Evolutionary conservation across 768 basidiomycete species (phyloP).

Genomic region (Pleurotus eryngii): DNA sequence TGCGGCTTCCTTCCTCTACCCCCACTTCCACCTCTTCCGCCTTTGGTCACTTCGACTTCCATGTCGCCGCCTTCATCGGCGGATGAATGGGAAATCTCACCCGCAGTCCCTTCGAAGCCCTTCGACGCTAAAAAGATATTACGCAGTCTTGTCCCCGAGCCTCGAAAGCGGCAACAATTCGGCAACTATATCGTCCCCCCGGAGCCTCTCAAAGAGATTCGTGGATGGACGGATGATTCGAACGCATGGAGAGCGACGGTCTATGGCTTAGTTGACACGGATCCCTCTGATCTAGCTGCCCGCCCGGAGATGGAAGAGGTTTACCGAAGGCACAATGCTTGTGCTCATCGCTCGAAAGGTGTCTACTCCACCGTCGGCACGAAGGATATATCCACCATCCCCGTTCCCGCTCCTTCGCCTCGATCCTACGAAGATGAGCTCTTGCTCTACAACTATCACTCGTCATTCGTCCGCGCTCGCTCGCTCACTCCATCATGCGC

Average conservation of each 20-base stretch:
- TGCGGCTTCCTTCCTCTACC: no score
- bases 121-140: constrained; percentile 53
- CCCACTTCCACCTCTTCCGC: constrained; percentile 27
- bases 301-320: constrained; percentile 25
- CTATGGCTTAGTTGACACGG: constrained; percentile 47
- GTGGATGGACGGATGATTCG: constrained; percentile 69
- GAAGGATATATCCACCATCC: constrained; percentile 10
- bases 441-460: constrained; percentile 51
- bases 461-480: constrained; percentile 38
- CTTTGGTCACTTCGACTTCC: constrained; percentile 20
- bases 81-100: constrained; percentile 10
- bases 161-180: constrained; percentile 35
- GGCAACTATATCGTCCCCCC: constrained; percentile 27
- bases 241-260: constrained; percentile 63
- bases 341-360: constrained; percentile 46
- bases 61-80: constrained; percentile 27
- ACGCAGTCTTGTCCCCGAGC: constrained; percentile 38
- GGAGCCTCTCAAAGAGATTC: constrained; percentile 48
- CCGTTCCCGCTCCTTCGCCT: constrained; percentile 7
- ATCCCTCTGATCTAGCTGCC: constrained; percentile 13
- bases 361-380: constrained; percentile 48
- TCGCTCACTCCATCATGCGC: background rate
- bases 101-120: constrained; percentile 9
- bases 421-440: constrained; percentile 35
- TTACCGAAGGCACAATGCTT: constrained; percentile 45